phyloP scores from a whole-genome alignment of 1,284 basidiomycete genomes.

The Cryptococcus hybrid region DNA sequence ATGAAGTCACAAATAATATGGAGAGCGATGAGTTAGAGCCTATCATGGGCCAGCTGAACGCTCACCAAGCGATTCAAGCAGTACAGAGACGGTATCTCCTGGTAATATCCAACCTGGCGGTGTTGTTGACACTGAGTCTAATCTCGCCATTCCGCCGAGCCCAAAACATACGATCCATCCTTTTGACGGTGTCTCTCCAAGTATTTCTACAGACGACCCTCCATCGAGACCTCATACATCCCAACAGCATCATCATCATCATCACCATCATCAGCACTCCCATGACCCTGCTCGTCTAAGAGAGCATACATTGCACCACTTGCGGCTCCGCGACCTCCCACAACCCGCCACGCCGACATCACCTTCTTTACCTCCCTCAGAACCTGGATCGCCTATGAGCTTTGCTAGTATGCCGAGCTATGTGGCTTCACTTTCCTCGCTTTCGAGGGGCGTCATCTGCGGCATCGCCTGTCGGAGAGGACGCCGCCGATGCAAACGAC shows the following conservation, averaged over 20 bases:
- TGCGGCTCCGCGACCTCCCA: background rate
- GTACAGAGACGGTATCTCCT: no score
- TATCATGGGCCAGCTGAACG: background rate
- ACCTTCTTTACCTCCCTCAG: slow-evolving; percentile 14
- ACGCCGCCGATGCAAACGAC: background rate
- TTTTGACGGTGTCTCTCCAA: background rate
- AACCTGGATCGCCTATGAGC: slow-evolving; percentile 32
- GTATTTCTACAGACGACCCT: background rate
- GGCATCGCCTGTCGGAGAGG: slow-evolving; percentile 4
- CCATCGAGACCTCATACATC: background rate
- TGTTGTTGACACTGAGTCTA: no score
- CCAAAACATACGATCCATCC: slow-evolving; percentile 18
- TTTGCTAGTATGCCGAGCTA: slow-evolving; percentile 22
- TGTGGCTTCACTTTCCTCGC: slow-evolving; percentile 26
- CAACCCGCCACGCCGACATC: background rate
- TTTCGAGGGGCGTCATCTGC: slow-evolving; percentile 28
- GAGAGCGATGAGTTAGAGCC: background rate
- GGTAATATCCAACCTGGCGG: no score
- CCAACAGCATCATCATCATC: background rate
- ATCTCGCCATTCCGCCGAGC: slow-evolving; percentile 9
- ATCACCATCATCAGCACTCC: background rate
- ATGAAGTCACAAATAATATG: background rate
- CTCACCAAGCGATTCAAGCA: no score
- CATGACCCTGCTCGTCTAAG: background rate
- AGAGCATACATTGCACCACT: background rate